Percentiles rank a stretch among this genome's conserved stretches.
Conservation (phyloP, 139 green algal species). For the Chlamydomonas asymmetrica region DNA sequence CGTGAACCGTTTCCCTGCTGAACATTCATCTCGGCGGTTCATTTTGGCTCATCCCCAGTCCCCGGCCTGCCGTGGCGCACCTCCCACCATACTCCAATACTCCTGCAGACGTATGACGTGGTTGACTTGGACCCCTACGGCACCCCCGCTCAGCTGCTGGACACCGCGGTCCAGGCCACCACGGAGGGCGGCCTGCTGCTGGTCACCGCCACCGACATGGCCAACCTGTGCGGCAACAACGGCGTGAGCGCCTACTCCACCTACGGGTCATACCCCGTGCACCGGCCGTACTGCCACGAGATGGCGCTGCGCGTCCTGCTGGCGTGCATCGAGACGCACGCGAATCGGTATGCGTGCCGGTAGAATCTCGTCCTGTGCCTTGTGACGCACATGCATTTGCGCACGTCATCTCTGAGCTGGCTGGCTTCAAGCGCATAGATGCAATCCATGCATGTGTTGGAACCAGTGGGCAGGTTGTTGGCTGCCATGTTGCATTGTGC, state of each 20-base stretch:
- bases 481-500: too few relatives aligned
- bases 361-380: too few relatives aligned
- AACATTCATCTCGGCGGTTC: too few relatives aligned
- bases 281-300: conserved; percentile 94
- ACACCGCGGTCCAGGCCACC: conserved; percentile 89
- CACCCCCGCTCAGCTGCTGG: conserved; percentile 87
- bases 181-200: conserved; percentile 91
- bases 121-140: conserved; percentile 98
- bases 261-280: conserved; percentile 91
- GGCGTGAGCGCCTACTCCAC: conserved; percentile 85
- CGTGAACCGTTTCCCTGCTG: too few relatives aligned
- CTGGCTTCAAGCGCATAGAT: too few relatives aligned
- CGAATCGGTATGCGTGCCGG: conserved; percentile 39
- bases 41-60: too few relatives aligned
- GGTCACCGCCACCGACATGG: conserved; percentile 97
- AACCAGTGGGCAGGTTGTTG: too few relatives aligned
- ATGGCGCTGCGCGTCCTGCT: conserved; percentile 93
- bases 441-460: too few relatives aligned
- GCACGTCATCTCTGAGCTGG: too few relatives aligned
- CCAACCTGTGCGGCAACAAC: conserved; percentile 96
- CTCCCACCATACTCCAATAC: too few relatives aligned
- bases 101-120: conserved; percentile 74
- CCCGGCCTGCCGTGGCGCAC: too few relatives aligned
- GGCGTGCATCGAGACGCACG: conserved; percentile 80
- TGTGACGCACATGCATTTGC: too few relatives aligned